A percentile compares a stretch with the other conserved stretches of the same genome.
Conservation (phyloP, 805 yeast genomes). For the Cyberlindnera saturnus region DNA sequence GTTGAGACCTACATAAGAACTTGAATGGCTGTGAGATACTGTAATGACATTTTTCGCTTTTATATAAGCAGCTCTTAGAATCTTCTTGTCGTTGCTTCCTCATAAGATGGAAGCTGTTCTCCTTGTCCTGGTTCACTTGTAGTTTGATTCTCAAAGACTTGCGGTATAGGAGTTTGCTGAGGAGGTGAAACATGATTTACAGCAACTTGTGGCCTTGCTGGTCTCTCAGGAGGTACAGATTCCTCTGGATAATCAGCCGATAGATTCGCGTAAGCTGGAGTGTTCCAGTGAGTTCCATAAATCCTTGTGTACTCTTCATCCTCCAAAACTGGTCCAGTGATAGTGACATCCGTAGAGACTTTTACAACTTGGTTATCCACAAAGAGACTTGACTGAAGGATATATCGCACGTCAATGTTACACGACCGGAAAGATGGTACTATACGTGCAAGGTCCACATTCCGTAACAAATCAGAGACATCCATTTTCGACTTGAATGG, state of each 20-base stretch:
- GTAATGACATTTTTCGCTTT: neutral
- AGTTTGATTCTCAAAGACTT: too few relatives aligned
- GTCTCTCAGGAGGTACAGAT: neutral
- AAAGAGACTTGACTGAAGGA: neutral
- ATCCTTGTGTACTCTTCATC: neutral
- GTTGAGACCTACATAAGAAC: neutral
- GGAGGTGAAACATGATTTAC: neutral
- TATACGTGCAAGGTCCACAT: neutral
- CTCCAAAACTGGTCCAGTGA: neutral
- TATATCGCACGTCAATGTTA: neutral
- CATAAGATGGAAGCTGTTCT: slow-evolving; percentile 7
- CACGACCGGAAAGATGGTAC: neutral
- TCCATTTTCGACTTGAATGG: neutral
- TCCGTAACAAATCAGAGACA: neutral
- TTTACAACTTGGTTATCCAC: neutral
- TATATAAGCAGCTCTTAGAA: too few relatives aligned
- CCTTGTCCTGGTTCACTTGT: neutral
- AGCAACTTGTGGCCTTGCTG: neutral
- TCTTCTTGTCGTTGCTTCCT: slow-evolving; percentile 1
- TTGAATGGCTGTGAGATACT: neutral
- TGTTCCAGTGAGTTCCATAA: neutral
- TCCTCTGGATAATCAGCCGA: too few relatives aligned
- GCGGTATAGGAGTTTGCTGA: neutral
- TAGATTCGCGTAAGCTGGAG: too few relatives aligned
- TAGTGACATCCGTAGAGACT: neutral